phyloP scores from a whole-genome alignment of 768 basidiomycete genomes.

The Kondoa malvinella region DNA sequence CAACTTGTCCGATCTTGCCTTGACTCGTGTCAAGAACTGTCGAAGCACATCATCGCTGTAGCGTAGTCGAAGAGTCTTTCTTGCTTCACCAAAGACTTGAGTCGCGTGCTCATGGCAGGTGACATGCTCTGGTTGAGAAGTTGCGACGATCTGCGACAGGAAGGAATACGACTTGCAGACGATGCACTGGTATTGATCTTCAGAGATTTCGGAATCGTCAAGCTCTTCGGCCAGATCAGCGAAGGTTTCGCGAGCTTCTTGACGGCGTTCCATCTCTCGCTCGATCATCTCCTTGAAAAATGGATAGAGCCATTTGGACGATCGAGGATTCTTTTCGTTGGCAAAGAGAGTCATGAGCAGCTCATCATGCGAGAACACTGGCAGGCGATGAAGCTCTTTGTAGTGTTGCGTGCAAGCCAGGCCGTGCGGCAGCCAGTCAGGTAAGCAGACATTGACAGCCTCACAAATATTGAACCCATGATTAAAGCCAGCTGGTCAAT shows the following conservation, averaged over 20 bases:
- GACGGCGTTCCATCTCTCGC: conserved; percentile 57
- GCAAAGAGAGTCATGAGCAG: conserved; percentile 93
- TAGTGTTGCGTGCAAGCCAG: conserved; percentile 78
- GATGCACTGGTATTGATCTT: conserved; percentile 89
- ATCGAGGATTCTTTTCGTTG: conserved; percentile 78
- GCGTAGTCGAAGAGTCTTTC: conserved; percentile 17
- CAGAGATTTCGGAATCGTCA: conserved; percentile 62
- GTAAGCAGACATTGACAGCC: conserved; percentile 93
- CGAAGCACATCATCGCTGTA: conserved; percentile 23
- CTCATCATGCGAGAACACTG: conserved; percentile 97
- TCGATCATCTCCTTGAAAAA: conserved; percentile 75
- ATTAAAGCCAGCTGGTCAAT: conserved; percentile 65
- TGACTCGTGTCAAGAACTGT: conserved; percentile 19
- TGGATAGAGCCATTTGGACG: conserved; percentile 75
- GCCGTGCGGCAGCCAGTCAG: conserved; percentile 80
- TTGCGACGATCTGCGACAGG: conserved; percentile 74
- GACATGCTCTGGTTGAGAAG: conserved; percentile 45
- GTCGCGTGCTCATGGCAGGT: conserved; percentile 72
- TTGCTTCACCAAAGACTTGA: conserved; percentile 45
- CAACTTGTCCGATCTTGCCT: conserved; percentile 12
- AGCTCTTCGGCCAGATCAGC: conserved; percentile 48
- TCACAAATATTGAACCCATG: conserved; percentile 99
- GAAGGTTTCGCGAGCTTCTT: conserved; percentile 41
- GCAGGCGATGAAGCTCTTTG: conserved; percentile 72
- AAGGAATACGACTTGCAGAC: conserved; percentile 90